Base-by-base conservation (phyloP, 768 basidiomycete genomes). In the Melanogaster broomeanus region DNA sequence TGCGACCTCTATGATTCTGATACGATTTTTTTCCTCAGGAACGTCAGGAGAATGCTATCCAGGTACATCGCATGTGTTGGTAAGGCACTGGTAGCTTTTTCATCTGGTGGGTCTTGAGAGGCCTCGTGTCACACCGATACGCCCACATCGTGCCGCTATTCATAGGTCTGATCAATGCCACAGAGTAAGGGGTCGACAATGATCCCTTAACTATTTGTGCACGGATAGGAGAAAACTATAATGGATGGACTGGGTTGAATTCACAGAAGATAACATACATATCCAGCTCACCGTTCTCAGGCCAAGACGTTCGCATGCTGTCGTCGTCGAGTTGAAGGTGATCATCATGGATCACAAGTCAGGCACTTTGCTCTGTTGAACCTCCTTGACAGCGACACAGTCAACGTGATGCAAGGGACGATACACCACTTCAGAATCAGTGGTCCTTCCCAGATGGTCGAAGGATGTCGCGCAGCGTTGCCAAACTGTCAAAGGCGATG, bases 331-430 rank as follows among this genome's bases (percentile, higher is more conserved):
- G 41, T n/a, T 40, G 45, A 15, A 56, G 46, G 47, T 65, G 6
- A 31, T 63, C n/a, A 65, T n/a, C n/a, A n/a, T n/a, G n/a, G n/a
- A 60, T n/a, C 60, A 61, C 51, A 58, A 55, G 61, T 62, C 35
- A n/a, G 16, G 35, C 35, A 35, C 28, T 31, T 33, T 18, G 8
- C 25, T 19, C n/a, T 18, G 22, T 24, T 45, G 27, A 2, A 18
- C 11, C 19, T 35, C 11, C 33, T 28, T 21, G 16, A 27, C 38
- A 12, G 28, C 40, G n/a, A n/a, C n/a, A n/a, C n/a, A n/a, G n/a
- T 11, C 18, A 34, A 34, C 33, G 33, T 11, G 6, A 34, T 34
- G 33, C 33, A 61, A n/a, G 59, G 31, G 60, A 65, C 28, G 41
- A n/a, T n/a, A n/a, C n/a, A n/a, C n/a, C n/a, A n/a, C n/a, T n/a